phyloP scores from a whole-genome alignment of 495 filamentous ascomycete genomes.

The Filosporella fistucella region DNA sequence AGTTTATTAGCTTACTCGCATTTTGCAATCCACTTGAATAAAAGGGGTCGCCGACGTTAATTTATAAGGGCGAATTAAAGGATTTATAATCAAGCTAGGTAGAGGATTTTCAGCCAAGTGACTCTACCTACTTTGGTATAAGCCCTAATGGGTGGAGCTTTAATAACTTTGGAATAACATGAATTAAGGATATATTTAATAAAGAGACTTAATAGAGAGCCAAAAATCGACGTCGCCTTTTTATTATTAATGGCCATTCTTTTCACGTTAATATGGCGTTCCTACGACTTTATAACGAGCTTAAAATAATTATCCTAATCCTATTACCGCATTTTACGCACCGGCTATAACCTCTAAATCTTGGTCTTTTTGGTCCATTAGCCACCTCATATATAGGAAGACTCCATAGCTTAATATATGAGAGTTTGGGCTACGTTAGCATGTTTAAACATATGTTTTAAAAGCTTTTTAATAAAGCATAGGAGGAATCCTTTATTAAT shows the following conservation, averaged over 20 bases:
- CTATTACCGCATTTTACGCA: background rate
- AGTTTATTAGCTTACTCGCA: background rate
- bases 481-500: background rate
- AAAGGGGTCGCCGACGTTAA: background rate
- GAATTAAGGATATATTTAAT: slow-evolving; percentile 1
- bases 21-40: slow-evolving; percentile 11
- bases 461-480: background rate
- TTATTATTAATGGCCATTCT: slow-evolving; percentile 8
- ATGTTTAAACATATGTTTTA: background rate
- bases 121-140: background rate
- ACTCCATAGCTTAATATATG: background rate
- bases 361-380: background rate
- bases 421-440: background rate
- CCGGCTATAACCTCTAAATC: background rate
- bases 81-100: background rate
- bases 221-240: background rate
- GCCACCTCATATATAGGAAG: background rate
- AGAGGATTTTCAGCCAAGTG: background rate
- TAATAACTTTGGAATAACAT: background rate
- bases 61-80: background rate
- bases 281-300: background rate
- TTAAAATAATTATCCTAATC: background rate
- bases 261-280: slow-evolving; percentile 6
- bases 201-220: background rate
- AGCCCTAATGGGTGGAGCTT: background rate